These are phyloP conservation scores for Sphagnum fallax DNA, from an alignment of 228 moss, liverwort and hornwort species.

Conservation along the genomic window DNA sequence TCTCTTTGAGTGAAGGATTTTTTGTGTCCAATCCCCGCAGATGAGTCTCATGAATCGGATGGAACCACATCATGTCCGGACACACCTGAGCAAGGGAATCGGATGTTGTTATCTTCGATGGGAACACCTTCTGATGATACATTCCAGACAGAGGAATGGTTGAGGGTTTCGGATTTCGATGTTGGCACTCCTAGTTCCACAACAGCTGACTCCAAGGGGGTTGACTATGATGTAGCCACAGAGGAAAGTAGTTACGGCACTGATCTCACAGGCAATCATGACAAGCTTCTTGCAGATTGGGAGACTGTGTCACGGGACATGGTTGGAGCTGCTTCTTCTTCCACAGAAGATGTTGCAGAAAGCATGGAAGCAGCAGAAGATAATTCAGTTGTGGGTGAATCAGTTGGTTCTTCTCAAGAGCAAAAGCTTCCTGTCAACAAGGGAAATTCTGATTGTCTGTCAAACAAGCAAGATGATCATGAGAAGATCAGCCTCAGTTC, in stretches of 20 bases:
- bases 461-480: constrained; percentile 13
- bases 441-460: constrained; percentile 14
- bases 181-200: constrained; percentile 41
- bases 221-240: constrained; percentile 27
- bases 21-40: too few relatives aligned
- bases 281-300: constrained; percentile 43
- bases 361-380: constrained; percentile 9
- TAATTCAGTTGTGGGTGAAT: constrained; percentile 12
- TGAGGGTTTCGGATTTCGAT: constrained; percentile 45
- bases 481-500: background rate
- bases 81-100: constrained; percentile 13
- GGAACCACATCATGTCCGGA: constrained; percentile 25
- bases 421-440: constrained; percentile 17
- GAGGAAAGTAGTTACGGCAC: constrained; percentile 17
- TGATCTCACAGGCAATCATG: constrained; percentile 16
- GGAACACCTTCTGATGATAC: constrained; percentile 23
- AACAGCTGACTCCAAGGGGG: constrained; percentile 18
- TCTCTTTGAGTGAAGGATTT: too few relatives aligned
- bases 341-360: constrained; percentile 16
- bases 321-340: constrained; percentile 29
- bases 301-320: constrained; percentile 39
- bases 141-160: constrained; percentile 53
- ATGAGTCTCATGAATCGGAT: constrained; percentile 33
- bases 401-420: constrained; percentile 20
- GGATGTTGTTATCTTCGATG: constrained; percentile 17